A percentile compares a stretch with the other conserved stretches of the same genome.
Conservation (phyloP, 1,284 basidiomycete species). For the Caloboletus inedulis region DNA sequence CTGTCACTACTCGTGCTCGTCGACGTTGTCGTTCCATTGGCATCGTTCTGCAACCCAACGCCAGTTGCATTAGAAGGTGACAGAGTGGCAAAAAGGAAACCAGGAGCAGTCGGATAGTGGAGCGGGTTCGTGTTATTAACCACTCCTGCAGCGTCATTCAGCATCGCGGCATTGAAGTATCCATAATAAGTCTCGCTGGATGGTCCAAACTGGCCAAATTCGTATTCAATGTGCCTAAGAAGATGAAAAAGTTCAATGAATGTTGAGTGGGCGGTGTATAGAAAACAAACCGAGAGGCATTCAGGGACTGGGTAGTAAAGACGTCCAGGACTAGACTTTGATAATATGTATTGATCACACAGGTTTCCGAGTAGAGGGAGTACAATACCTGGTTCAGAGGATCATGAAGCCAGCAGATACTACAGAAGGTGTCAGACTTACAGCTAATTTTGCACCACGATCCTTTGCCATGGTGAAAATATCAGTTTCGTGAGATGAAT, state of each 20-base stretch:
- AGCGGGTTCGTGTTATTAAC: slow-evolving; percentile 51
- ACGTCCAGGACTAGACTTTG: slow-evolving; percentile 80
- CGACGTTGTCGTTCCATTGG: slow-evolving; percentile 16
- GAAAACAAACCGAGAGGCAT: slow-evolving; percentile 37
- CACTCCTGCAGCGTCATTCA: slow-evolving; percentile 50
- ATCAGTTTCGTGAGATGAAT: slow-evolving; percentile 55
- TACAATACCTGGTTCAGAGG: slow-evolving; percentile 61
- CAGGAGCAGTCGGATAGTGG: slow-evolving; percentile 43
- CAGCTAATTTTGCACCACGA: slow-evolving; percentile 75
- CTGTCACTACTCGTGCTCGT: slow-evolving; percentile 13
- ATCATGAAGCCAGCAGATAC: background rate
- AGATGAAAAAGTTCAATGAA: slow-evolving; percentile 36
- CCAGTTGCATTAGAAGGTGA: slow-evolving; percentile 63
- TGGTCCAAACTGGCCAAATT: slow-evolving; percentile 51
- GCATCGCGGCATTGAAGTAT: slow-evolving; percentile 54
- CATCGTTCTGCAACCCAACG: slow-evolving; percentile 12
- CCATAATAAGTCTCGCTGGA: slow-evolving; percentile 52
- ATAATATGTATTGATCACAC: slow-evolving; percentile 72
- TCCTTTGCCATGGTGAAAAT: slow-evolving; percentile 78
- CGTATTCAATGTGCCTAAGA: slow-evolving; percentile 61
- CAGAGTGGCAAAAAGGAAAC: slow-evolving; percentile 67
- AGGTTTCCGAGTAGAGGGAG: slow-evolving; percentile 66
- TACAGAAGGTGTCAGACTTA: slow-evolving; percentile 32
- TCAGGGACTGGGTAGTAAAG: slow-evolving; percentile 59
- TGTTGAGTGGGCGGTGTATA: slow-evolving; percentile 30